These are phyloP conservation scores for Gossypium turneri DNA, from an alignment of 345 rosid species.

Conservation along the genomic window DNA sequence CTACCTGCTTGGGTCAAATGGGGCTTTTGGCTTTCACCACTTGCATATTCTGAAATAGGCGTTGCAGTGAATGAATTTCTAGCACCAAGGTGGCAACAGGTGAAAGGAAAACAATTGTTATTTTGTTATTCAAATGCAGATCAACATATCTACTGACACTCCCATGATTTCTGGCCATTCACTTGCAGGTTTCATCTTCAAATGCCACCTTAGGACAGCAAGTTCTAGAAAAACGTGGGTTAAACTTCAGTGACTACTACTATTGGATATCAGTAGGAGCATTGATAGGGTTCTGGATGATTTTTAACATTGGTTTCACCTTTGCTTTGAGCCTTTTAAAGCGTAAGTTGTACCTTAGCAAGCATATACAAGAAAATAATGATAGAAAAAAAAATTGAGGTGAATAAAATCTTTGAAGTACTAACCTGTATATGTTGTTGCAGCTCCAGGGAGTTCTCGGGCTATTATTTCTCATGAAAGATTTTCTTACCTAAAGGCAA, in stretches of 20 bases:
- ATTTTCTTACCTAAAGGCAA: conserved; percentile 29
- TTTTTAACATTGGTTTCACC: conserved; percentile 36
- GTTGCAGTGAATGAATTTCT: conserved; percentile 45
- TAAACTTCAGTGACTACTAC: conserved; percentile 28
- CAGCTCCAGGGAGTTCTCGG: conserved; percentile 31
- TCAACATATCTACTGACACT: background rate
- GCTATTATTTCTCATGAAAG: conserved; percentile 22
- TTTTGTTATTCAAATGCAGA: background rate
- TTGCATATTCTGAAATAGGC: conserved; percentile 42
- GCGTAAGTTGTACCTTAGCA: conserved; percentile 24
- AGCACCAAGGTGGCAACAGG: conserved; percentile 55
- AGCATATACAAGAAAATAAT: background rate
- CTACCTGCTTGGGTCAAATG: conserved; percentile 40
- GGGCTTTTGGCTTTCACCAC: conserved; percentile 52
- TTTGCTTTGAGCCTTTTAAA: conserved; percentile 31
- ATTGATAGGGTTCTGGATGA: conserved; percentile 38
- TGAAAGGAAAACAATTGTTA: conserved; percentile 5
- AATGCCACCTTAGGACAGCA: conserved; percentile 33
- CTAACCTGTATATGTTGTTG: background rate
- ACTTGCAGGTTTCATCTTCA: conserved; percentile 29
- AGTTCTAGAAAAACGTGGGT: conserved; percentile 29
- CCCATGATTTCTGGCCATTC: background rate
- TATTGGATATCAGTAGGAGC: conserved; percentile 38
- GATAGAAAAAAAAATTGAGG: background rate
- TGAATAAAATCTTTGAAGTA: background rate